Evolutionary conservation across 176 grass and related monocot genomes (phyloP), one percentile per base, ranked within the genome.

Genomic region (Triticum turgidum): DNA sequence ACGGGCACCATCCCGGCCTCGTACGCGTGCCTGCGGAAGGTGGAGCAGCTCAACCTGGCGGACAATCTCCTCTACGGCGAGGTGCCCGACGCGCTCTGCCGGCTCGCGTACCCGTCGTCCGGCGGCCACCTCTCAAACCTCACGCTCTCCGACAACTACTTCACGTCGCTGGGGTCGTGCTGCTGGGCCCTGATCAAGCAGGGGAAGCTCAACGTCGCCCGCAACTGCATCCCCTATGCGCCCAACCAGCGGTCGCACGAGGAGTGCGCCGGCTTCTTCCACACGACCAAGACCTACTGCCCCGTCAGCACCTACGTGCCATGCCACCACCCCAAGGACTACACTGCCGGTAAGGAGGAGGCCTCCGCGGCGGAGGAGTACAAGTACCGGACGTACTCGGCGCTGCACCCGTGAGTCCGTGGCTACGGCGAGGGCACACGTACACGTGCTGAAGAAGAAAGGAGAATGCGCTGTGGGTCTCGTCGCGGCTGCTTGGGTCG

Each of bases 11-110:
- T 98, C 35, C 97, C 97, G 45, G 81, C 59, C 59, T 98, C 94
- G 2, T 98, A 89, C 76, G 90, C 87, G 37, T 98, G 97, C 82
- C 86, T 98, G 45, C 34, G 34, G 10, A 94, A 91, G 75, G 85
- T 94, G 66, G 92, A 98, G 88, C 82, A 98, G 92, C 76, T 98
- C 64, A 96, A 96, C 90, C 86, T 98, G 8, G 97, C 94, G 0
- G 5, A 82, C 74, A 98, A 96, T 74, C 74, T 89, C n/a, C 88
- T 98, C 27, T 94, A 88, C 62, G 97, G 97, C 9, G 82, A 92
- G 90, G 93, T 96, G 82, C 92, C 97, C 18, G 92, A 98, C 76
- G 82, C 41, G 82, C 88, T 98, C 0, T 98, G 97, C 90, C 59
- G 47, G 15, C 87, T 98, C 34, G 90, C 80, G 17, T 85, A 73